Conservation (phyloP, 768 basidiomycete species). For the Mycena filopes region DNA sequence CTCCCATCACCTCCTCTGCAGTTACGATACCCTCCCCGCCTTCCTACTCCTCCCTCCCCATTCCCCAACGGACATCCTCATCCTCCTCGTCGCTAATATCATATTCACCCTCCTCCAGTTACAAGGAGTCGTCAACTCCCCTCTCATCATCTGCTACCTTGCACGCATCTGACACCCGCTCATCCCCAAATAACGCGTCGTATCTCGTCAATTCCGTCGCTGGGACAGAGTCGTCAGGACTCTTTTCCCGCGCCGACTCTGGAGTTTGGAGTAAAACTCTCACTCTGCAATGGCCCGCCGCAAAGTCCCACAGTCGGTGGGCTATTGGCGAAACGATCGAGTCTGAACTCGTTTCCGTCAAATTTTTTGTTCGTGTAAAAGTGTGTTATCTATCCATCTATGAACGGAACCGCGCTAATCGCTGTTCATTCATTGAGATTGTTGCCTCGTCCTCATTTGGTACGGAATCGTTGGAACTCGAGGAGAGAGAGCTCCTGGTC, state of each 20-base stretch:
- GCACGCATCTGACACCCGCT: slow-evolving; percentile 20
- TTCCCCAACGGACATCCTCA: slow-evolving; percentile 44
- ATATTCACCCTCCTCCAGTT: slow-evolving; percentile 34
- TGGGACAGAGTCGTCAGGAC: slow-evolving; percentile 67
- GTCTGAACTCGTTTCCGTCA: slow-evolving; percentile 70
- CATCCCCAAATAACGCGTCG: slow-evolving; percentile 11
- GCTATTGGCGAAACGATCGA: slow-evolving; percentile 82
- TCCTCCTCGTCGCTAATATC: slow-evolving; percentile 40
- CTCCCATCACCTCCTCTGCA: slow-evolving; percentile 33
- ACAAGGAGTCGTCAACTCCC: slow-evolving; percentile 25
- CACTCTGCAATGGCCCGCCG: slow-evolving; percentile 77
- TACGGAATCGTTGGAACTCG: slow-evolving; percentile 76
- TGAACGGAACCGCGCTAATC: slow-evolving; percentile 27
- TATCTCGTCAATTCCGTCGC: slow-evolving; percentile 62
- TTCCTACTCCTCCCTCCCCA: slow-evolving; percentile 29
- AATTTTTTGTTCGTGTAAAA: slow-evolving; percentile 79
- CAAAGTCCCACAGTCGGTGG: slow-evolving; percentile 78
- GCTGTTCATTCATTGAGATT: slow-evolving; percentile 44
- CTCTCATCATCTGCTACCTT: slow-evolving; percentile 35
- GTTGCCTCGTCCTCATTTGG: slow-evolving; percentile 64
- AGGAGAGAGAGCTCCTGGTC: slow-evolving; percentile 71
- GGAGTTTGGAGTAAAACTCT: slow-evolving; percentile 74
- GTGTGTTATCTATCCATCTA: slow-evolving; percentile 46
- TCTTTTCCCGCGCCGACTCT: slow-evolving; percentile 63
- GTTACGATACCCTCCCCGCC: slow-evolving; percentile 35